These are phyloP conservation scores for Polyrhizophydium stewartii DNA, from an alignment of 371 early-diverging fungal species.

Conservation along the genomic window DNA sequence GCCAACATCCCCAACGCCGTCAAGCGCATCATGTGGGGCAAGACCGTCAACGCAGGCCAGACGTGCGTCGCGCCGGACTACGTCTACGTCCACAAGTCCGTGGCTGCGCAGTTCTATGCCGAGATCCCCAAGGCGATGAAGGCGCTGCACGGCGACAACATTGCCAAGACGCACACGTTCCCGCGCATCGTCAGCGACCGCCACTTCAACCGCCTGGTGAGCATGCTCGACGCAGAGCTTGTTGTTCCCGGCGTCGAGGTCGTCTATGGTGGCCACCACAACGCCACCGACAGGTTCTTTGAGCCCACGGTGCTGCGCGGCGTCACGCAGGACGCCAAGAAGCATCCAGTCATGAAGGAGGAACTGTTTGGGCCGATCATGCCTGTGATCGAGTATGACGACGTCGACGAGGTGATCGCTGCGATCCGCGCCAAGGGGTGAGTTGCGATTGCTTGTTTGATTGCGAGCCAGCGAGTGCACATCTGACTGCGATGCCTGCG, in stretches of 20 bases:
- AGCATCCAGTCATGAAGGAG: slow-evolving; percentile 38
- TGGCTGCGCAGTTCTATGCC: slow-evolving; percentile 47
- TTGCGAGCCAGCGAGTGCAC: not conserved
- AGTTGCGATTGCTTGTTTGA: not conserved
- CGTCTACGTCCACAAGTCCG: slow-evolving; percentile 55
- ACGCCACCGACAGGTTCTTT: slow-evolving; percentile 20
- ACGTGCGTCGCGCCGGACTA: slow-evolving; percentile 90
- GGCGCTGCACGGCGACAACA: slow-evolving; percentile 35
- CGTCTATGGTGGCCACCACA: slow-evolving; percentile 28
- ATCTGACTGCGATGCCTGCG: not conserved
- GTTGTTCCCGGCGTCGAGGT: slow-evolving; percentile 12
- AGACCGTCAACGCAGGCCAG: slow-evolving; percentile 80
- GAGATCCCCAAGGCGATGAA: slow-evolving; percentile 49
- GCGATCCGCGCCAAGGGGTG: slow-evolving; percentile 49
- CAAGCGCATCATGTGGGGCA: slow-evolving; percentile 78
- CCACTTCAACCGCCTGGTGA: slow-evolving; percentile 67
- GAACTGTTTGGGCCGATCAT: slow-evolving; percentile 67
- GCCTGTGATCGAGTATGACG: slow-evolving; percentile 69
- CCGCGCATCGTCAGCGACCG: slow-evolving; percentile 66
- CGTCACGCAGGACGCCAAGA: slow-evolving; percentile 17
- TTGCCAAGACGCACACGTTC: slow-evolving; percentile 30
- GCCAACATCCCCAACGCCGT: slow-evolving; percentile 63
- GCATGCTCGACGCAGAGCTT: slow-evolving; percentile 44
- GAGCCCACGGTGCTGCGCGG: slow-evolving; percentile 36
- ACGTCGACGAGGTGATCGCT: slow-evolving; percentile 67